phyloP scores from a whole-genome alignment of 2,329 filamentous ascomycete species.

The Penicillium olsonii region DNA sequence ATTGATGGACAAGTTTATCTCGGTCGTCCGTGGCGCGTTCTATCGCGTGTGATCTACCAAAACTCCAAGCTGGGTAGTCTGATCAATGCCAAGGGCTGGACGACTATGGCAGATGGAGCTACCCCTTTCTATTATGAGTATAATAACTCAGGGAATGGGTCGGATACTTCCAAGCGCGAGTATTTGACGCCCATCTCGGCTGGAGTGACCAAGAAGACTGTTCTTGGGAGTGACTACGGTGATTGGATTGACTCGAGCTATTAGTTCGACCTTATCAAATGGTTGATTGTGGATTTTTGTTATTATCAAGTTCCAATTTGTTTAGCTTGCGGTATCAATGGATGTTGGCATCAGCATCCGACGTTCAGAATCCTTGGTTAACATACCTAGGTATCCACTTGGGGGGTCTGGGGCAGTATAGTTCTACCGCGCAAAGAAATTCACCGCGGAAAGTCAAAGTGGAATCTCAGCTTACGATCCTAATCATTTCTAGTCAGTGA shows the following conservation, averaged over 20 bases:
- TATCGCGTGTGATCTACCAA: slow-evolving; percentile 39
- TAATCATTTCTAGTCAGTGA: too few relatives aligned
- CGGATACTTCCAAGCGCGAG: slow-evolving; percentile 19
- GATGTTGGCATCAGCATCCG: too few relatives aligned
- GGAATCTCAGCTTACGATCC: too few relatives aligned
- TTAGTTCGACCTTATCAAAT: neutral
- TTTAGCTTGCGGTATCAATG: too few relatives aligned
- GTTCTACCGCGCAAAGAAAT: too few relatives aligned
- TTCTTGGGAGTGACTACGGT: slow-evolving; percentile 24
- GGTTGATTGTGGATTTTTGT: neutral
- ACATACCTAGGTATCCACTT: too few relatives aligned
- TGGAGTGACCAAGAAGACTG: slow-evolving; percentile 28
- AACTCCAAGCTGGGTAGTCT: slow-evolving; percentile 30
- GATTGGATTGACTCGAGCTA: slow-evolving; percentile 22
- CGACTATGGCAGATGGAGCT: slow-evolving; percentile 31
- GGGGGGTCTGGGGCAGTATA: too few relatives aligned
- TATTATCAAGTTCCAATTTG: too few relatives aligned
- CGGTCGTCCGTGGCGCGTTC: slow-evolving; percentile 36
- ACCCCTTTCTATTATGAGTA: slow-evolving; percentile 36
- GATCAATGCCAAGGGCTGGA: slow-evolving; percentile 36
- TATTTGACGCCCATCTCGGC: slow-evolving; percentile 26
- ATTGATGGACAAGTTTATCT: slow-evolving; percentile 31
- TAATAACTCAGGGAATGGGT: slow-evolving; percentile 29
- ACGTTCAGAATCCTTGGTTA: too few relatives aligned
- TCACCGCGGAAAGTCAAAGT: too few relatives aligned